Evolutionary conservation across 495 filamentous ascomycete species (phyloP), one percentile per base, ranked within the genome.

Genomic region (Xylaria castorea): DNA sequence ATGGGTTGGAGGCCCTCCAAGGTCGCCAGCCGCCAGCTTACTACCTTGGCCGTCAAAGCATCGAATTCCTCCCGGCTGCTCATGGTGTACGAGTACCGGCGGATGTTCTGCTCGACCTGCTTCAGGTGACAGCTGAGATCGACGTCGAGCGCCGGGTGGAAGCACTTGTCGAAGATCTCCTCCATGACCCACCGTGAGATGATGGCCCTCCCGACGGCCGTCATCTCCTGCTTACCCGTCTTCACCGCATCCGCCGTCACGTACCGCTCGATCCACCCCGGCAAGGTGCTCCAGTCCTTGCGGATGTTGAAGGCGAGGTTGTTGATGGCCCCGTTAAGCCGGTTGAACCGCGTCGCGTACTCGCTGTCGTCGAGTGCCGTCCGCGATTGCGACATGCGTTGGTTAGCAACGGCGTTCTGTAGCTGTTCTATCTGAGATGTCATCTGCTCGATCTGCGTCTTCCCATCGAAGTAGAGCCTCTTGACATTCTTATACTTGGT

Each of bases 401-500:
- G 97, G 80, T 98, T 93, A 44, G 97, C 96, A 58, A 99, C 89
- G 5, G 93, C 95, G 79, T 99, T 98, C 81, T 99, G 96, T 14
- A 99, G 89, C 77, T 94, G 92, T 79, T 98, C 94, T 14, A 99
- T 93, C 79, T 98, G 95, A 60, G 91, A 85, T 74, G 92, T 93
- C 72, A 95, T 91, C 74, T 92, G 90, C 76, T 97, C 93, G 38
- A 98, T 93, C 79, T 97, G 93, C 63, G 91, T 86, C 77, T 97
- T 95, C 75, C 94, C 94, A 70, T 99, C 96, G 79, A 98, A 99
- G 79, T 98, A 99, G 74, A 97, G 92, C 42, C 93, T 89, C 84
- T 99, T 99, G 64, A 99, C 96, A 80, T 98, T 98, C 82, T 94
- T 94, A 79, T 99, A 99, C 85, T 99, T 99, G 74, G 88, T 89